These are phyloP conservation scores for Ophiosphaerella herpotricha DNA, from an alignment of 2,329 filamentous ascomycete genomes.

Conservation along the genomic window DNA sequence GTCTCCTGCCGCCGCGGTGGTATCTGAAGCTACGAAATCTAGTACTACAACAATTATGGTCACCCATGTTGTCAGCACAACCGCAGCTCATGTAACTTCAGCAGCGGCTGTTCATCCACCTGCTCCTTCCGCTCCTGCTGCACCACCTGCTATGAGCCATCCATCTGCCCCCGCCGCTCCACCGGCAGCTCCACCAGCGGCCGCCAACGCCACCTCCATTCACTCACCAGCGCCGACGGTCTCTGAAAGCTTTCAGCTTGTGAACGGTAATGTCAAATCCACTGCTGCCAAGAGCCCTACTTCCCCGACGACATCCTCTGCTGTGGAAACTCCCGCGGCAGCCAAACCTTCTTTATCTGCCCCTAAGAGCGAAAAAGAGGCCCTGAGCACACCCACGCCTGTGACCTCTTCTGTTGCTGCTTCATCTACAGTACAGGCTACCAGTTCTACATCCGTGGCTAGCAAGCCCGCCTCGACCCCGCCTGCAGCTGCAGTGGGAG, in stretches of 20 bases:
- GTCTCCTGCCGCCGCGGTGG: neutral
- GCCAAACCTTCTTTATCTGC: too few relatives aligned
- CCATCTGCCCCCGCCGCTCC: neutral
- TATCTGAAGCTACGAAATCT: neutral
- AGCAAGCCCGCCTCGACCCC: neutral
- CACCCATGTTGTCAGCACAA: neutral
- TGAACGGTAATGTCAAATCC: neutral
- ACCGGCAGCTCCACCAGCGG: neutral
- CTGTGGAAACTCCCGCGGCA: neutral
- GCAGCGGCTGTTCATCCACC: neutral
- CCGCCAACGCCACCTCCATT: neutral
- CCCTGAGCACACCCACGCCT: neutral
- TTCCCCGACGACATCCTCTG: neutral
- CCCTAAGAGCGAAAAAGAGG: neutral
- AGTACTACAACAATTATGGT: neutral
- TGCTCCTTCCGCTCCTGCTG: neutral
- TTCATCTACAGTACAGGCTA: neutral
- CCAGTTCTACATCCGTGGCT: neutral
- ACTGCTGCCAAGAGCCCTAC: neutral
- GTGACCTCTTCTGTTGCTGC: neutral
- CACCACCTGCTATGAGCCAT: neutral
- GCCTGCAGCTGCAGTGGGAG: neutral
- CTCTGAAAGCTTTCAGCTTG: slow-evolving; percentile 5
- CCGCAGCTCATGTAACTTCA: neutral
- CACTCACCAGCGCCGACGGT: neutral